These are phyloP conservation scores for Colletotrichum tamarilloi DNA, from an alignment of 2,329 filamentous ascomycete species.

Conservation along the genomic window DNA sequence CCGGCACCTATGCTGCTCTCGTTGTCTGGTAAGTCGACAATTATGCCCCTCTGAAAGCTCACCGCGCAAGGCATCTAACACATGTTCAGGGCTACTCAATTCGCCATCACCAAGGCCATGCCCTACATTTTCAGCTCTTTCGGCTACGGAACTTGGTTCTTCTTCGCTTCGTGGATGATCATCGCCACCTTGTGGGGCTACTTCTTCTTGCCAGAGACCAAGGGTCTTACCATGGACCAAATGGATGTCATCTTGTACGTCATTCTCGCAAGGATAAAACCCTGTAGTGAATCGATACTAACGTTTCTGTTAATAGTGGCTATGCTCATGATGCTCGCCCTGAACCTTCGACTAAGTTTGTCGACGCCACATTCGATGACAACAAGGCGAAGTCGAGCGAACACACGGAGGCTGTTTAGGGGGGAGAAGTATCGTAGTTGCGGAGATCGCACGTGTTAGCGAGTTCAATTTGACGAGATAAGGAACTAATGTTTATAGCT, in stretches of 20 bases:
- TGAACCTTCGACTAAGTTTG: constrained; percentile 15
- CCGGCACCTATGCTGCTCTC: constrained; percentile 52
- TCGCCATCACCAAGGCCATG: constrained; percentile 54
- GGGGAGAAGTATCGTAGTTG: not conserved
- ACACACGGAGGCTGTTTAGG: constrained; percentile 18
- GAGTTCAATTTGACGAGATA: not conserved
- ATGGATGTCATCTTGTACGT: constrained; percentile 52
- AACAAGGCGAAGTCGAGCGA: constrained; percentile 21
- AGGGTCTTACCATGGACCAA: constrained; percentile 63
- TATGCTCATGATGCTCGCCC: constrained; percentile 28
- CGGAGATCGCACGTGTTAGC: not conserved
- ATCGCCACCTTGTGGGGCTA: constrained; percentile 59
- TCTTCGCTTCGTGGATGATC: constrained; percentile 65
- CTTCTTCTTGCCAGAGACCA: constrained; percentile 65
- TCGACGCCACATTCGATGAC: constrained; percentile 13
- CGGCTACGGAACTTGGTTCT: constrained; percentile 65
- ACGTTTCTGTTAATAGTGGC: constrained; percentile 3
- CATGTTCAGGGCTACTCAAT: constrained; percentile 52
- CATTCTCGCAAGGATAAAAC: not conserved
- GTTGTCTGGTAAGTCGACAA: constrained; percentile 6
- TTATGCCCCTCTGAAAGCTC: not conserved
- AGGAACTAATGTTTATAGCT: not conserved
- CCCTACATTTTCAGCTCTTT: constrained; percentile 57
- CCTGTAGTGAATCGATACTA: not conserved
- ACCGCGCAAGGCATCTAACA: not conserved